Conservation (phyloP, 495 filamentous ascomycete species). For the Eremomyces bilateralis region DNA sequence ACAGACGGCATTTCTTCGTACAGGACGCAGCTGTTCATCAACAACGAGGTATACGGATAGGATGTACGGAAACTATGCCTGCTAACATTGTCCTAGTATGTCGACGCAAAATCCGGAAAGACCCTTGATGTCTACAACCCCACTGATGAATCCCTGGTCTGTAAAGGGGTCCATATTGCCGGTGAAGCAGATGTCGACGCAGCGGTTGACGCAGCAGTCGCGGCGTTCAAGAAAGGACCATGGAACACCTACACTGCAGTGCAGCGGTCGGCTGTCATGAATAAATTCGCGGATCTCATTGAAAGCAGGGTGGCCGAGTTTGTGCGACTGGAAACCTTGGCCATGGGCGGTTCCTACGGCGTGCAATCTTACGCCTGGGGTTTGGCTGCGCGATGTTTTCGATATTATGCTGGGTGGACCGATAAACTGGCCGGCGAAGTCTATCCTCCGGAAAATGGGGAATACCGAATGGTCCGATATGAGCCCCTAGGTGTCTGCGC, state of each 20-base stretch:
- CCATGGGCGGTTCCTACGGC: constrained; percentile 3
- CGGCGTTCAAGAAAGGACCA: constrained; percentile 5
- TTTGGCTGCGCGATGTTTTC: constrained; percentile 2
- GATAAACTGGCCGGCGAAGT: constrained; percentile 9
- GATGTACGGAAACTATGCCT: too few species aligned
- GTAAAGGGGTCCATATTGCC: constrained; percentile 2
- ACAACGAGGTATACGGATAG: too few species aligned
- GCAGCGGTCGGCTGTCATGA: constrained; percentile 6
- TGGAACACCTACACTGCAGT: constrained; percentile 5
- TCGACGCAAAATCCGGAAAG: too few species aligned
- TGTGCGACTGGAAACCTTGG: constrained; percentile 7
- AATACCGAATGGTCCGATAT: constrained; percentile 20
- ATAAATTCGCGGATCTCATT: constrained; percentile 12
- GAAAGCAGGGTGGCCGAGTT: constrained; percentile 7
- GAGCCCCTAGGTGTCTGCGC: constrained; percentile 20
- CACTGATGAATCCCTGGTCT: too few species aligned
- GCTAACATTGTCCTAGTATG: too few species aligned
- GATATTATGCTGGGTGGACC: constrained; percentile 13
- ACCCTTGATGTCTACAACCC: too few species aligned
- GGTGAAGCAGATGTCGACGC: constrained; percentile 5
- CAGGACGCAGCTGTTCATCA: too few species aligned
- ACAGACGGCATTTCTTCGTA: too few species aligned
- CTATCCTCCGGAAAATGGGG: constrained; percentile 13
- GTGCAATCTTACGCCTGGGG: constrained; percentile 1
- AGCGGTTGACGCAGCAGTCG: constrained; percentile 6